These are phyloP conservation scores for Fusarium napiforme DNA, from an alignment of 2,329 filamentous ascomycete species.

Conservation along the genomic window DNA sequence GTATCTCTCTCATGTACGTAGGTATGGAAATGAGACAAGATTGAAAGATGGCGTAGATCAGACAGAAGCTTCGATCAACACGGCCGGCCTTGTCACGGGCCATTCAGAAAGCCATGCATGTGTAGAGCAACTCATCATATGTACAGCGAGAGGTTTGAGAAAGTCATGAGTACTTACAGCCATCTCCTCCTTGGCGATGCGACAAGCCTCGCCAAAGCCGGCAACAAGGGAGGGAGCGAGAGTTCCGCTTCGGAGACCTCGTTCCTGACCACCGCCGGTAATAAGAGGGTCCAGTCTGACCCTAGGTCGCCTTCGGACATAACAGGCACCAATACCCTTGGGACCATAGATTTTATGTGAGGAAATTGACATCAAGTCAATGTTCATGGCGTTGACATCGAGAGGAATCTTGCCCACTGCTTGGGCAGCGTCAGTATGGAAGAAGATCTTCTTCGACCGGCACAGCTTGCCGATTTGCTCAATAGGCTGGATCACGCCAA, in stretches of 20 bases:
- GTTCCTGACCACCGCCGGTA: constrained; percentile 94
- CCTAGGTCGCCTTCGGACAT: constrained; percentile 89
- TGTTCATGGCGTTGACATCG: constrained; percentile 97
- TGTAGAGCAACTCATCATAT: constrained; percentile 83
- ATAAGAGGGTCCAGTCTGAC: constrained; percentile 97
- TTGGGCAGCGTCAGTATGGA: constrained; percentile 96
- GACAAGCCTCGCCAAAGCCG: constrained; percentile 95
- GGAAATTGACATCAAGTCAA: constrained; percentile 98
- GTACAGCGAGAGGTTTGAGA: constrained; percentile 33
- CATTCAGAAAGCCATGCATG: constrained; percentile 93
- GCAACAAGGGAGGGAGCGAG: constrained; percentile 88
- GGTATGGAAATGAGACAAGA: background rate
- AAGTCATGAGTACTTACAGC: constrained; percentile 70
- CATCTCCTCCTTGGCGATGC: constrained; percentile 91
- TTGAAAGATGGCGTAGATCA: constrained; percentile 54
- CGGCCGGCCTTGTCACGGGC: constrained; percentile 67
- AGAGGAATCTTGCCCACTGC: constrained; percentile 98
- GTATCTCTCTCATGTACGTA: constrained; percentile 15
- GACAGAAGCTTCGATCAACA: constrained; percentile 76
- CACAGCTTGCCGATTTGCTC: constrained; percentile 94
- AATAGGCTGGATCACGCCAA: constrained; percentile 97
- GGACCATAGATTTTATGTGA: constrained; percentile 99
- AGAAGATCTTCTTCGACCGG: constrained; percentile 92
- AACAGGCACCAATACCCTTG: constrained; percentile 97
- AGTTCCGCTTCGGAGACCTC: constrained; percentile 93